phyloP scores from a whole-genome alignment of 2,329 filamentous ascomycete genomes.

The Ceratocystis cacaofunesta region DNA sequence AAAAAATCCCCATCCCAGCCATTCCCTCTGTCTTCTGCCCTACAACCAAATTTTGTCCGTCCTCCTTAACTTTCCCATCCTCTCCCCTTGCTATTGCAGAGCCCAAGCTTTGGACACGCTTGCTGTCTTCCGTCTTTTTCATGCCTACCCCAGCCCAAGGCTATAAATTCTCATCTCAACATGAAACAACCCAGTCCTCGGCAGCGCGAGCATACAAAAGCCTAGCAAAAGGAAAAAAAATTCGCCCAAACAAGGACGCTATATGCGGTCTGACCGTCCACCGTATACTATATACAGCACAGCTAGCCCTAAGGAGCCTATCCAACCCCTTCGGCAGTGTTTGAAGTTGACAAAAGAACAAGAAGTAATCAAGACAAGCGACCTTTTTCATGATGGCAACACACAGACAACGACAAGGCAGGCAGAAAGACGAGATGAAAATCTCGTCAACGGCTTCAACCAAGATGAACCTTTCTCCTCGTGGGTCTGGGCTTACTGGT shows the following conservation, averaged over 20 bases:
- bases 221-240: not conserved
- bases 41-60: too few species aligned
- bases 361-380: not conserved
- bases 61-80: not conserved
- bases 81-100: not conserved
- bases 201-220: not conserved
- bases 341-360: not conserved
- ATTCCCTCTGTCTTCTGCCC: not conserved
- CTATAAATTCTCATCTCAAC: constrained; percentile 4
- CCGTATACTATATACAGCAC: constrained; percentile 1
- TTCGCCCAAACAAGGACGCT: not conserved
- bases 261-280: not conserved
- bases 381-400: not conserved
- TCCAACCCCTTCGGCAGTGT: not conserved
- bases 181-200: not conserved
- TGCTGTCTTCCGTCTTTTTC: not conserved
- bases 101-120: not conserved
- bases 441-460: not conserved
- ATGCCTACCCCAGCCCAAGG: not conserved
- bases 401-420: not conserved
- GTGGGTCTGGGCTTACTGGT: not conserved
- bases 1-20: not conserved
- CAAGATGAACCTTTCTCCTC: not conserved
- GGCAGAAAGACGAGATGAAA: constrained; percentile 1
- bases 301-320: not conserved